Percentiles rank a stretch among this genome's conserved stretches.
phyloP scores from a whole-genome alignment of 306 rosid species.

The Nissolia schottii region DNA sequence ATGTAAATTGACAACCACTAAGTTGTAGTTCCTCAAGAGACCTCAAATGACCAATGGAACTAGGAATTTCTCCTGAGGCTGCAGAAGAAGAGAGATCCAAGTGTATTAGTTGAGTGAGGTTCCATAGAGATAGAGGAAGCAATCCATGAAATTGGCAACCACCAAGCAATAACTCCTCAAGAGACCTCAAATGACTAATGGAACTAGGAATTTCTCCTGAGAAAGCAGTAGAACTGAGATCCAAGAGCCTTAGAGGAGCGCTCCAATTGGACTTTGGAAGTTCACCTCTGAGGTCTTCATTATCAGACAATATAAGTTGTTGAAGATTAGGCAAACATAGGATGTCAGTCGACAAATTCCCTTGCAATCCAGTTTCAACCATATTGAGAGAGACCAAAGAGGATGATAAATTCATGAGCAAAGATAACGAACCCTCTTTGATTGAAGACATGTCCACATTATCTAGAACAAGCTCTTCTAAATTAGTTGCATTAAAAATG shows the following conservation, averaged over 20 bases:
- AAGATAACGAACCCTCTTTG: not conserved
- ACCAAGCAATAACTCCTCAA: fast-evolving
- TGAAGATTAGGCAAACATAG: not conserved
- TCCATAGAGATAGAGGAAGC: not conserved
- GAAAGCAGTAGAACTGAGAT: not conserved
- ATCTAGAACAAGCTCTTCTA: not conserved
- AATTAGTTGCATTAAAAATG: not conserved
- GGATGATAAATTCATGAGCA: not conserved
- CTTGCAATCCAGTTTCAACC: not conserved
- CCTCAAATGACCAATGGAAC: too few relatives aligned
- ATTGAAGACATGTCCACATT: not conserved
- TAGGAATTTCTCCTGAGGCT: too few relatives aligned
- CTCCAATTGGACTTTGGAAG: constrained; percentile 8
- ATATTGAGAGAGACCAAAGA: not conserved
- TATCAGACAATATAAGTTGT: not conserved
- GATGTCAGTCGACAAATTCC: not conserved
- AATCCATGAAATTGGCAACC: not conserved
- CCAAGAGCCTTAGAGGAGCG: not conserved
- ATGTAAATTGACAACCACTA: too few relatives aligned
- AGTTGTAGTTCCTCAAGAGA: too few relatives aligned
- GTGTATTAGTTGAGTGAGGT: not conserved
- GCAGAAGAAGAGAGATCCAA: not conserved
- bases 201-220: constrained; percentile 1
- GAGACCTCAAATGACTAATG: not conserved
- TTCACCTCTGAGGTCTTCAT: not conserved